phyloP scores from a whole-genome alignment of 2,329 filamentous ascomycete genomes.

The Paraphaeosphaeria sporulosa region DNA sequence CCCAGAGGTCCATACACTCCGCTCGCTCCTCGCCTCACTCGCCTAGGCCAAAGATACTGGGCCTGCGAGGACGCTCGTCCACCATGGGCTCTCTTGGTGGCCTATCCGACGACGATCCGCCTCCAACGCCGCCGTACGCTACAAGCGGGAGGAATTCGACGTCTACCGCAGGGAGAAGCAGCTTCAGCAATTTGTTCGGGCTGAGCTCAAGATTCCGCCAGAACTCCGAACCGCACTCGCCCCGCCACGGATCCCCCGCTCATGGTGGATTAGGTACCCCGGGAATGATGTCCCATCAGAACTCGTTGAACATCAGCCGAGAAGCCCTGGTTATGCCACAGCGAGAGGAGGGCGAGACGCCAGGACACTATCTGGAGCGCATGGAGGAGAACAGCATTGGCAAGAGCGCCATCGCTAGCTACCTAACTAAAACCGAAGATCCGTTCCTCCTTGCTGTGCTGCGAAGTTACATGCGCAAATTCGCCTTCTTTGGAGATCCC shows the following conservation, averaged over 20 bases:
- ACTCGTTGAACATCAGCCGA: slow-evolving; percentile 79
- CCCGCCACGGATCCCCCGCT: slow-evolving; percentile 65
- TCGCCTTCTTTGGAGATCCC: slow-evolving; percentile 94
- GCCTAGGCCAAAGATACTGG: slow-evolving; percentile 66
- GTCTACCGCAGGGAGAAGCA: slow-evolving; percentile 85
- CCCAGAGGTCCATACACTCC: slow-evolving; percentile 72
- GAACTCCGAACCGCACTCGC: slow-evolving; percentile 74
- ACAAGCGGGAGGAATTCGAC: slow-evolving; percentile 73
- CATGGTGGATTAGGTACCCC: slow-evolving; percentile 71
- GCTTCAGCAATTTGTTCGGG: slow-evolving; percentile 87
- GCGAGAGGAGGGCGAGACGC: slow-evolving; percentile 84
- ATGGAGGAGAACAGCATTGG: slow-evolving; percentile 81
- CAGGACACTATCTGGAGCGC: slow-evolving; percentile 85
- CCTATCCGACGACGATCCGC: slow-evolving; percentile 73
- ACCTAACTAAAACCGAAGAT: slow-evolving; percentile 86
- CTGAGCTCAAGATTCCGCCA: slow-evolving; percentile 79
- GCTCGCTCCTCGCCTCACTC: slow-evolving; percentile 61
- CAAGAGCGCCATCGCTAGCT: slow-evolving; percentile 82
- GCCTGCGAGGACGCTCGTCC: slow-evolving; percentile 79
- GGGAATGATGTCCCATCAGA: slow-evolving; percentile 78
- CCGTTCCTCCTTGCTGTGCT: slow-evolving; percentile 83
- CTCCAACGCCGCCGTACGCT: slow-evolving; percentile 60
- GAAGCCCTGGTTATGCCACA: slow-evolving; percentile 77
- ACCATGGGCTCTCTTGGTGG: slow-evolving; percentile 85
- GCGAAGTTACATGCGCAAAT: slow-evolving; percentile 93